phyloP scores from a whole-genome alignment of 192 early-diverging fungal species.

The Physocladia obscura region DNA sequence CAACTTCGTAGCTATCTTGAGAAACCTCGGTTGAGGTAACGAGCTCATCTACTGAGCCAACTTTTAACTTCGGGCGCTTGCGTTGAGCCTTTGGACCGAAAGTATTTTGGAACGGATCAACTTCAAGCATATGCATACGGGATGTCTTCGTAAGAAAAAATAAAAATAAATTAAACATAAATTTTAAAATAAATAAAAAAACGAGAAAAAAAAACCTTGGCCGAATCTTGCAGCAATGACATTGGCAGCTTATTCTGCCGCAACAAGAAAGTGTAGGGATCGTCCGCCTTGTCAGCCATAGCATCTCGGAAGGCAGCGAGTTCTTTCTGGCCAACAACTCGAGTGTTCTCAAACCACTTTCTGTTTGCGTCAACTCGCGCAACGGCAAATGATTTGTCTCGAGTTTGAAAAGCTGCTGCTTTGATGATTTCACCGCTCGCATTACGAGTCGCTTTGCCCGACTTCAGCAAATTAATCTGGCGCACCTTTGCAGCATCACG shows the following conservation, averaged over 20 bases:
- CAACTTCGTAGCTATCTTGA: conserved; percentile 38
- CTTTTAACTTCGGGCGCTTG: conserved; percentile 85
- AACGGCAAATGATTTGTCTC: conserved; percentile 60
- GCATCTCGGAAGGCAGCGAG: conserved; percentile 90
- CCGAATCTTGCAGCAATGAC: conserved; percentile 80
- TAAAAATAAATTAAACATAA: neutral
- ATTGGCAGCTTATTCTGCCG: conserved; percentile 94
- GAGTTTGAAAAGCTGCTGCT: conserved; percentile 84
- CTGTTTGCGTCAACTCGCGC: conserved; percentile 92
- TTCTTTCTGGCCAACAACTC: conserved; percentile 93
- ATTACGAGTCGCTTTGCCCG: conserved; percentile 80
- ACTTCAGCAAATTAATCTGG: conserved; percentile 90
- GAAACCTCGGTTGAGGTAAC: conserved; percentile 65
- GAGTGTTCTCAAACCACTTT: conserved; percentile 97
- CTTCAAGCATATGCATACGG: conserved; percentile 92
- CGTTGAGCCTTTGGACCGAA: conserved; percentile 95
- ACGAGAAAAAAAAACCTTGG: conserved; percentile 56
- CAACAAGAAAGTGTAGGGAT: conserved; percentile 94
- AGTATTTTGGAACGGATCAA: conserved; percentile 85
- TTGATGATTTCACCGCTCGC: conserved; percentile 87
- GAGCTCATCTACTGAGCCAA: conserved; percentile 77
- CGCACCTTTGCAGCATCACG: conserved; percentile 92
- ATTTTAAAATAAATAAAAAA: neutral
- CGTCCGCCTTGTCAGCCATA: conserved; percentile 80
- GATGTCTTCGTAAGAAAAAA: conserved; percentile 30